Conservation (phyloP, 495 filamentous ascomycete species). For the Aspergillus egyptiacus region DNA sequence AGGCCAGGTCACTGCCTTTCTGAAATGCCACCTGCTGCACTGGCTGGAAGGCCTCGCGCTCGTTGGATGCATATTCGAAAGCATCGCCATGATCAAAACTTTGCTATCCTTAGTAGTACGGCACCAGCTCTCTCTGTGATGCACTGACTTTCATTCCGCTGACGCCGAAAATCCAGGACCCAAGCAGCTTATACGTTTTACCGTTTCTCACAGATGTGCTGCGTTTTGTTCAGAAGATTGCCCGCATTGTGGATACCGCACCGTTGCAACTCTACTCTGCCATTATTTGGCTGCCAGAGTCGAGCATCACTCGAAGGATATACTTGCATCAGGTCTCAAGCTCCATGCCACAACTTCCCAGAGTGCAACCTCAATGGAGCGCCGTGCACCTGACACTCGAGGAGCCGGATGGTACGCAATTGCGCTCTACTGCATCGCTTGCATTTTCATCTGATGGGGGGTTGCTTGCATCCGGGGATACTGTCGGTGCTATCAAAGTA, state of each 20-base stretch:
- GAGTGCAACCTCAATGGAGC: slow-evolving; percentile 1
- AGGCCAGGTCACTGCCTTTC: neutral
- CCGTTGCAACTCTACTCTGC: slow-evolving; percentile 4
- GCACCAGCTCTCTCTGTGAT: too few species aligned
- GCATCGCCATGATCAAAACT: neutral
- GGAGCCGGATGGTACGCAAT: too few species aligned
- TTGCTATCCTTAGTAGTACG: neutral
- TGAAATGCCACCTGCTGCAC: neutral
- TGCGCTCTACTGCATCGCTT: neutral
- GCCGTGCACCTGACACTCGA: neutral
- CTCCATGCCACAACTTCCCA: neutral
- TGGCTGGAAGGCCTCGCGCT: neutral
- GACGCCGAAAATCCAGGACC: neutral
- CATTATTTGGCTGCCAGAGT: slow-evolving; percentile 1
- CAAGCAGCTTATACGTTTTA: neutral
- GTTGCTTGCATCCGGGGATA: slow-evolving; percentile 9
- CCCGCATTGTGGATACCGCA: neutral
- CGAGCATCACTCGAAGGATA: neutral
- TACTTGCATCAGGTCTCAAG: too few species aligned
- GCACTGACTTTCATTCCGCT: neutral
- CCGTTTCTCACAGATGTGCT: neutral
- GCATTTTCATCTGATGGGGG: slow-evolving; percentile 3
- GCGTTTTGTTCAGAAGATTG: neutral
- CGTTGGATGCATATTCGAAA: neutral
- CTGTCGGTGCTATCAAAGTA: slow-evolving; percentile 19